phyloP scores from a whole-genome alignment of 1,139 yeast genomes.

The Zygoascus meyerae region DNA sequence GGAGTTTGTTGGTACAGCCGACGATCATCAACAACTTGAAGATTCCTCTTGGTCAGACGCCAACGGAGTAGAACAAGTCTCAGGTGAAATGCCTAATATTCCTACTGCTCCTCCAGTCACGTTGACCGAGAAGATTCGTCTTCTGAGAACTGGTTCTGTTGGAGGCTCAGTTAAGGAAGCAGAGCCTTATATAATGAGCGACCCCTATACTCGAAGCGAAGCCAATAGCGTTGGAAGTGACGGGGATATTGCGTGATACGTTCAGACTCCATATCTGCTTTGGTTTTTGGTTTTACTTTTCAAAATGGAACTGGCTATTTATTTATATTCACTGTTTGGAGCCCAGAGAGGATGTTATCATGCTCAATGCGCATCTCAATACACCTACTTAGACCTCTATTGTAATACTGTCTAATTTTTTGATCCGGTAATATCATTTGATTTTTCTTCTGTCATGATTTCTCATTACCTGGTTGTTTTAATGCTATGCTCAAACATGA shows the following conservation, averaged over 20 bases:
- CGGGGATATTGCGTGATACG: not conserved
- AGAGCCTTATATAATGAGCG: slow-evolving; percentile 5
- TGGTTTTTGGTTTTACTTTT: not conserved
- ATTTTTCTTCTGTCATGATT: too few relatives aligned
- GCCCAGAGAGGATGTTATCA: too few relatives aligned
- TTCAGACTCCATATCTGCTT: too few relatives aligned
- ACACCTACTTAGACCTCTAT: too few relatives aligned
- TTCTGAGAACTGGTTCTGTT: slow-evolving; percentile 29
- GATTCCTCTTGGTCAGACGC: not conserved
- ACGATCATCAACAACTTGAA: not conserved
- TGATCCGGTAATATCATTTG: too few relatives aligned
- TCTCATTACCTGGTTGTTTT: too few relatives aligned
- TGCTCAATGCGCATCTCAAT: too few relatives aligned
- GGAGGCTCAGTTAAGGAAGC: slow-evolving; percentile 11
- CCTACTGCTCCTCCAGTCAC: slow-evolving; percentile 32
- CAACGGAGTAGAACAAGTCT: not conserved
- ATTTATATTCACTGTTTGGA: too few relatives aligned
- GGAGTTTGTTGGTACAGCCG: not conserved
- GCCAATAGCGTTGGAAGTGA: slow-evolving; percentile 1
- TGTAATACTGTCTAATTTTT: too few relatives aligned
- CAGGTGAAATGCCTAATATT: slow-evolving; percentile 18
- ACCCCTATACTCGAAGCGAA: slow-evolving; percentile 7
- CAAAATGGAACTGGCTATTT: too few relatives aligned
- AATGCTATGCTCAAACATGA: too few relatives aligned
- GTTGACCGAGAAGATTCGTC: slow-evolving; percentile 28